Evolutionary conservation across 768 basidiomycete genomes (phyloP), one percentile per base, ranked within the genome.

Genomic region (Lentinula detonsa): DNA sequence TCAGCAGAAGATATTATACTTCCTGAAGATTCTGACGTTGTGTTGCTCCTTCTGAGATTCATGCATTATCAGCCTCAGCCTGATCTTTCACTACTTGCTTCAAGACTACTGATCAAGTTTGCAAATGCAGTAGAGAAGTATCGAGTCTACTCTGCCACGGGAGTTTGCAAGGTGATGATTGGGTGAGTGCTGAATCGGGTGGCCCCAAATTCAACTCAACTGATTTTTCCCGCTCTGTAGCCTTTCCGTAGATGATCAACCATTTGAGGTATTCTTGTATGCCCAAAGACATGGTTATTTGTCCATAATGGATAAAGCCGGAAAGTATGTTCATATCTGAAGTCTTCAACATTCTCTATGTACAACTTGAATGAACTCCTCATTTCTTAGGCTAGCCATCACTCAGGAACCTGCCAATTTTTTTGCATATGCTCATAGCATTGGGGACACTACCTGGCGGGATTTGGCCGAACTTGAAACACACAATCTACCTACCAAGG

Each of bases 91-190:
- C 34, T 40, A 8, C n/a, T 62, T 21, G 23, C 34, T 11, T 57
- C 46, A 18, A 58, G 11, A 11, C 18, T 52, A 21, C 33, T 57
- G 13, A 42, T 58, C 11, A 35, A 50, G 45, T 57, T 62, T 35
- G 61, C 55, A 18, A 52, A 62, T 18, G 61, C 61, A 15, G 61
- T 39, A 16, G 61, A 62, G 46, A 62, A 62, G 42, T 62, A 62
- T 51, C 23, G 18, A 11, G 16, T 62, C 13, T 62, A 48, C 39
- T 23, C 28, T 31, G 61, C 61, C 1, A 62, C 51, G 21, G 37
- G 42, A n/a, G 40, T 54, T 11, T 45, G 40, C 15, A 45, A 56
- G 33, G n/a, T 46, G 33, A 42, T 57, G 23, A 57, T 62, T 39
- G 48, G 28, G 59, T 60, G 39, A 35, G 61, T 45, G 6, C 13